These are phyloP conservation scores for Phytophthora pseudosyringae DNA, from an alignment of 352 stramenopile species.

Conservation along the genomic window DNA sequence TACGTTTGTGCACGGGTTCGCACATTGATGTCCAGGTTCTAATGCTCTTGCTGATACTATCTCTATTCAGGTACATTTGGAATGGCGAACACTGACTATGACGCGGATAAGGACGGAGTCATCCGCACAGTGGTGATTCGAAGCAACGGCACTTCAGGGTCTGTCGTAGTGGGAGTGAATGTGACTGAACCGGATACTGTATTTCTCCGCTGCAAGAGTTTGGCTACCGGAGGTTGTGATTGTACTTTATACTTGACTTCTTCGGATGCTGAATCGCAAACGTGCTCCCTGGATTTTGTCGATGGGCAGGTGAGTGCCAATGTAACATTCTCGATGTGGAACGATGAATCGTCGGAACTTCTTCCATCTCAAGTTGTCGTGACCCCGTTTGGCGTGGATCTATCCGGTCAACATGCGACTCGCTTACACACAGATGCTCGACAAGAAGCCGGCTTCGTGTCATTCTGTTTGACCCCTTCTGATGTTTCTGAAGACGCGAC, in stretches of 20 bases:
- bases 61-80: slow-evolving; percentile 22
- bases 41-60: background rate
- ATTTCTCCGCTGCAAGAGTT: slow-evolving; percentile 40
- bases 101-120: slow-evolving; percentile 20
- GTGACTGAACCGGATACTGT: slow-evolving; percentile 41
- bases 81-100: slow-evolving; percentile 27
- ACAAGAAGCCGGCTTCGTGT: slow-evolving; percentile 36
- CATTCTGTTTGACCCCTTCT: slow-evolving; percentile 36
- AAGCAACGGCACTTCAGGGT: slow-evolving; percentile 41
- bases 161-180: slow-evolving; percentile 34
- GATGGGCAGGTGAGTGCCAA: slow-evolving; percentile 51
- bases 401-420: slow-evolving; percentile 32
- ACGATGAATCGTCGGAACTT: slow-evolving; percentile 42
- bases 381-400: slow-evolving; percentile 21
- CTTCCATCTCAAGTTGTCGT: slow-evolving; percentile 23
- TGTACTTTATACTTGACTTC: slow-evolving; percentile 44
- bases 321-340: slow-evolving; percentile 44
- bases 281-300: slow-evolving; percentile 41
- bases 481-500: slow-evolving; percentile 43
- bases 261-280: slow-evolving; percentile 14
- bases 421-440: slow-evolving; percentile 39
- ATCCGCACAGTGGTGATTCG: slow-evolving; percentile 40
- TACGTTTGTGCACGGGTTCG: background rate
- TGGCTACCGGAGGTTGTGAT: slow-evolving; percentile 24
- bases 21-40: background rate